Evolutionary conservation across 331 rosid genomes (phyloP).

Genomic region (Malus hybrid): DNA sequence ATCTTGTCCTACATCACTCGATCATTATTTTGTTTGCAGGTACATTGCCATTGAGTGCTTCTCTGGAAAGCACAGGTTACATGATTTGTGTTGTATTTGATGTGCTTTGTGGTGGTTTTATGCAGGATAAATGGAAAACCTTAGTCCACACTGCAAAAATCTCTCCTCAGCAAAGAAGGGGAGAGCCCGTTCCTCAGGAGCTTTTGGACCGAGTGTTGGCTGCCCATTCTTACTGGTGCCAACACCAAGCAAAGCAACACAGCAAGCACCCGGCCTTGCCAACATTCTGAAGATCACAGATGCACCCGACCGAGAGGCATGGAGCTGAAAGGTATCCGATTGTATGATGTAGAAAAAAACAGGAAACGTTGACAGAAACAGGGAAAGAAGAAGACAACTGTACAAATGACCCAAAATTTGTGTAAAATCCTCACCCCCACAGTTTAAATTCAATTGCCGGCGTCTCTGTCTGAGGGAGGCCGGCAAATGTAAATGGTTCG

Average conservation of each 20-base stretch:
- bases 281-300: neutral
- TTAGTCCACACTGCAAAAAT: slow-evolving; percentile 89
- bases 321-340: neutral
- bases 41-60: neutral
- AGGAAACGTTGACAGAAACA: too few species aligned
- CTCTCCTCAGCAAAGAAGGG: slow-evolving; percentile 94
- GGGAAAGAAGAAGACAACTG: slow-evolving; percentile 24
- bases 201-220: slow-evolving; percentile 79
- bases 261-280: slow-evolving; percentile 41
- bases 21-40: too few species aligned
- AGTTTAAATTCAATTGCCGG: slow-evolving; percentile 37
- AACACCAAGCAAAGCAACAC: slow-evolving; percentile 64
- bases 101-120: neutral
- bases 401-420: slow-evolving; percentile 49
- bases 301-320: neutral
- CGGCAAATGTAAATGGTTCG: slow-evolving; percentile 69
- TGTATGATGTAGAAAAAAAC: too few species aligned
- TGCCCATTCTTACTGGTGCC: slow-evolving; percentile 82
- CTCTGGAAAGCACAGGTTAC: neutral
- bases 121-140: slow-evolving; percentile 96
- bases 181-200: slow-evolving; percentile 91
- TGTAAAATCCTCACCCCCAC: slow-evolving; percentile 51
- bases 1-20: neutral
- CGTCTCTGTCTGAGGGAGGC: slow-evolving; percentile 27
- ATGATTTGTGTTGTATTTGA: neutral